Conservation (phyloP, 164 flowering plant species). For the Santalum album region DNA sequence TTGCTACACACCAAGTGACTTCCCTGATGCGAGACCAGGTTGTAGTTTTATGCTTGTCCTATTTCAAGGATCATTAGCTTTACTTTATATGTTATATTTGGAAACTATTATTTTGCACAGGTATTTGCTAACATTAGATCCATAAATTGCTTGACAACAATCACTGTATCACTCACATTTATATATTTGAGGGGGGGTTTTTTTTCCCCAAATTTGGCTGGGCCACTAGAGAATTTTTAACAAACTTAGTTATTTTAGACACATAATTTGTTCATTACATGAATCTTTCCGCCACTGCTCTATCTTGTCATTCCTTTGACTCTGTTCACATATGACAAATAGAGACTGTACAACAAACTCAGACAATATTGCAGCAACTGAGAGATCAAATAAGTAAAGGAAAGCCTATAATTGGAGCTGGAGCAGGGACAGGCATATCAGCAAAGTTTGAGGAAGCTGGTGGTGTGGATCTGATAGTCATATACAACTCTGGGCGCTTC, state of each 20-base stretch:
- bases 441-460: conserved; percentile 98
- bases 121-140: too few relatives aligned
- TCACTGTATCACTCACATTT: too few relatives aligned
- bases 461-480: conserved; percentile 80
- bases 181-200: too few relatives aligned
- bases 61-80: neutral
- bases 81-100: too few relatives aligned
- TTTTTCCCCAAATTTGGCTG: too few relatives aligned
- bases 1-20: conserved; percentile 35
- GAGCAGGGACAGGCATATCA: conserved; percentile 98
- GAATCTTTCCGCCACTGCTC: too few relatives aligned
- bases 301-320: too few relatives aligned
- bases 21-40: conserved; percentile 91
- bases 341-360: conserved; percentile 74
- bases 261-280: too few relatives aligned
- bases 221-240: too few relatives aligned
- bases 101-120: too few relatives aligned
- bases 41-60: conserved; percentile 5
- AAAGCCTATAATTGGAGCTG: conserved; percentile 83
- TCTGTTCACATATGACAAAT: conserved; percentile 6
- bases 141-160: too few relatives aligned
- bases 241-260: too few relatives aligned
- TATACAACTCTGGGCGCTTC: conserved; percentile 95
- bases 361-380: conserved; percentile 42
- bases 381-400: conserved; percentile 59